A percentile compares a stretch with the other conserved stretches of the same genome.
These are phyloP conservation scores for Trichothecium sympodiale DNA, from an alignment of 2,329 filamentous ascomycete species.

Conservation along the genomic window DNA sequence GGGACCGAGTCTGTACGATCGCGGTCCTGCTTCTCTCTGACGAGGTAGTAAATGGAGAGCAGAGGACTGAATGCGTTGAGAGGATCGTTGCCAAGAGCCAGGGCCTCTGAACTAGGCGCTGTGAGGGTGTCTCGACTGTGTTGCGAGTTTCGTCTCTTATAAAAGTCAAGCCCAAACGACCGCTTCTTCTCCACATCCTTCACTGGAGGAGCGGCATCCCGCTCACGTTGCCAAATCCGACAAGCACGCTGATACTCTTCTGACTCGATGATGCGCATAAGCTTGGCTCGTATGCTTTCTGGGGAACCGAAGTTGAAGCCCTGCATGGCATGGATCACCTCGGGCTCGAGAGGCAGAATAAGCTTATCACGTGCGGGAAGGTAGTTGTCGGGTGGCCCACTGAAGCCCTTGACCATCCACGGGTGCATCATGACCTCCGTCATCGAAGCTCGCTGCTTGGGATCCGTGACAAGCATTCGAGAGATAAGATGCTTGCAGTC, in stretches of 20 bases:
- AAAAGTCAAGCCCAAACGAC: slow-evolving; percentile 88
- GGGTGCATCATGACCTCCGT: slow-evolving; percentile 89
- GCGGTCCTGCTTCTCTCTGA: slow-evolving; percentile 85
- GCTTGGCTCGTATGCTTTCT: slow-evolving; percentile 70
- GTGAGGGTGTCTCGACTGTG: slow-evolving; percentile 80
- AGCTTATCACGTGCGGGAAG: slow-evolving; percentile 75
- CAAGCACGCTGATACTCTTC: slow-evolving; percentile 87
- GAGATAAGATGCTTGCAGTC: slow-evolving; percentile 91
- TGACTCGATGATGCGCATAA: slow-evolving; percentile 79
- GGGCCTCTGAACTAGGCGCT: slow-evolving; percentile 73
- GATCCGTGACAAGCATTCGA: slow-evolving; percentile 92
- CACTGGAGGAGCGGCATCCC: slow-evolving; percentile 42
- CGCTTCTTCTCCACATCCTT: slow-evolving; percentile 71
- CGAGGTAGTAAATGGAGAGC: slow-evolving; percentile 89
- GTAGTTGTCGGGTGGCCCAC: slow-evolving; percentile 76
- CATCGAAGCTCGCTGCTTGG: slow-evolving; percentile 73
- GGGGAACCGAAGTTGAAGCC: slow-evolving; percentile 93
- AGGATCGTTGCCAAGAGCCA: slow-evolving; percentile 75
- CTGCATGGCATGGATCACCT: slow-evolving; percentile 86
- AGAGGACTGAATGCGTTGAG: slow-evolving; percentile 89
- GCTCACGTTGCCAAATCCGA: slow-evolving; percentile 58
- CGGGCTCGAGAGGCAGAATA: slow-evolving; percentile 70
- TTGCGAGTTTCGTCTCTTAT: slow-evolving; percentile 83
- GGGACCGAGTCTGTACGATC: slow-evolving; percentile 39
- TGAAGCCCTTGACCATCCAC: slow-evolving; percentile 93